Evolutionary conservation across 164 flowering plant genomes (phyloP), one percentile per base, ranked within the genome.

Genomic region (Chloranthus sessilifolius): DNA sequence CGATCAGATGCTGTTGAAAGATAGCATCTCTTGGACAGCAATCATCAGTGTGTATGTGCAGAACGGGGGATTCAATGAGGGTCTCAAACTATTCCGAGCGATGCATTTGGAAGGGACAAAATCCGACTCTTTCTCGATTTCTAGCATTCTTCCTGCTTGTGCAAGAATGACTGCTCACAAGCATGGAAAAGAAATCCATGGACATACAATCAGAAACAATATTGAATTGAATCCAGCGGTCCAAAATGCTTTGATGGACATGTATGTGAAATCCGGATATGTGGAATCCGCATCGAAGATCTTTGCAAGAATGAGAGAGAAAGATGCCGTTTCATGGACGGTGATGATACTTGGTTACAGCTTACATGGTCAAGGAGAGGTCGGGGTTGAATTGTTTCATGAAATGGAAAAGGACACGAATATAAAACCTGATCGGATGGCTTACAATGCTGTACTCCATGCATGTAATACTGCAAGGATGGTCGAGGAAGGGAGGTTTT

Each of bases 261-360:
- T 81, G 88, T 81, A 83, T 59, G 70, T 74, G 36, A 83, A 85
- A 67, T 71, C 85, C n/a, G 90, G 90, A 31, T 65, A 30, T 30
- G 16, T 77, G 5, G 71, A 67, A 14, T 74, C 19, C 5, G 88
- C 88, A 21, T 50, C 71, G 6, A 74, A 33, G 36, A 43, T 83
- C 21, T 86, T 83, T 60, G 41, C 17, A 10, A 29, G 39, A 24
- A 77, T 81, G 77, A 49, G 47, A 36, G 52, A 58, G 27, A 75
- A 50, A 46, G 95, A 86, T 65, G 50, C 34, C 10, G 47, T 77
- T 33, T 81, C 88, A n/a, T 86, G 82, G 85, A 83, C 84, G 19
- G 47, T 76, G 28, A 83, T 83, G 88, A 77, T 81, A 46, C 29
- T 65, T 22, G 90, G 90, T 7, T 68, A 54, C 47, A 74, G 85